Evolutionary conservation across 768 basidiomycete species (phyloP).

Genomic region (Multifurca ochricompacta): DNA sequence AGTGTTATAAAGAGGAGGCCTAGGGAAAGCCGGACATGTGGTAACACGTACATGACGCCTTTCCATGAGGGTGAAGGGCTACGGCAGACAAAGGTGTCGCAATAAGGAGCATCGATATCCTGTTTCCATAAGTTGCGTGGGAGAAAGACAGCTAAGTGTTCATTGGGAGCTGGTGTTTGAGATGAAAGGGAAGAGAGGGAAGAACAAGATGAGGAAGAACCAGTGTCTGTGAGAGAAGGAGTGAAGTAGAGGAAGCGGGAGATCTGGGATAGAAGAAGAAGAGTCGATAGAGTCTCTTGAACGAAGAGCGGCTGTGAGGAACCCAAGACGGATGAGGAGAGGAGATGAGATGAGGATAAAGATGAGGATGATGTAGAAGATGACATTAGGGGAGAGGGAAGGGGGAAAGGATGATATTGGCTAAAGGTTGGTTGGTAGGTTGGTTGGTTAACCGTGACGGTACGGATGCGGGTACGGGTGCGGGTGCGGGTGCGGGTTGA

Average conservation of each 20-base stretch:
- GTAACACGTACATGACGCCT: slow-evolving; percentile 61
- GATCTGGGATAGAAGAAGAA: slow-evolving; percentile 15
- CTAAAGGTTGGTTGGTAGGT: too few relatives aligned
- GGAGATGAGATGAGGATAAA: too few relatives aligned
- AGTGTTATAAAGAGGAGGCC: background rate
- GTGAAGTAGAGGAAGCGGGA: slow-evolving; percentile 20
- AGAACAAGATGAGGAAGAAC: slow-evolving; percentile 24
- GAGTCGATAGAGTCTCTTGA: slow-evolving; percentile 14
- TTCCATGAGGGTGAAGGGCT: slow-evolving; percentile 57
- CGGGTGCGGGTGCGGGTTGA: slow-evolving; percentile 1
- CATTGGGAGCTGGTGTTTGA: slow-evolving; percentile 36
- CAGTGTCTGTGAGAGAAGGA: slow-evolving; percentile 22
- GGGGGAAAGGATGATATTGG: background rate
- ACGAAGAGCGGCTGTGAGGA: slow-evolving; percentile 16
- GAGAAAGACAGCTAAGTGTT: slow-evolving; percentile 73
- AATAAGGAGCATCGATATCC: slow-evolving; percentile 50
- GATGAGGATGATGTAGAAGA: slow-evolving; percentile 5
- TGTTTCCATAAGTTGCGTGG: slow-evolving; percentile 71
- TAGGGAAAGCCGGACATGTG: background rate
- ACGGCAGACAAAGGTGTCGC: slow-evolving; percentile 70
- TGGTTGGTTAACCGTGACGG: too few relatives aligned
- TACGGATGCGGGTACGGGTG: too few relatives aligned
- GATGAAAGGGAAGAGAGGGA: slow-evolving; percentile 14
- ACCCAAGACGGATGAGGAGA: slow-evolving; percentile 7
- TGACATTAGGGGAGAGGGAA: background rate